Conservation (phyloP, 129 eudicot genomes). For the Smallanthus sonchifolius region DNA sequence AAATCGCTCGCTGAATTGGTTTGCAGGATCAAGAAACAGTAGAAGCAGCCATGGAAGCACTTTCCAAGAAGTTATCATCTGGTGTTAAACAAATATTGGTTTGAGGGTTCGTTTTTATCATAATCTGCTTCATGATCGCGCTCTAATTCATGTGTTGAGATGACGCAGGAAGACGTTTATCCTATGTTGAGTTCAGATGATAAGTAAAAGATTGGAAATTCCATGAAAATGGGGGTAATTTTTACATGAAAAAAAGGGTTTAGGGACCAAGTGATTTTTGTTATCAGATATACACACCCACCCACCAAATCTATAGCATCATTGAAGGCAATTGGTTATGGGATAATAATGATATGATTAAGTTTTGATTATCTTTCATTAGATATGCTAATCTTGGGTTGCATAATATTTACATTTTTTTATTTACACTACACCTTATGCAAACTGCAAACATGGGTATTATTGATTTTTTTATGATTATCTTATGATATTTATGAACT, state of each 20-base stretch:
- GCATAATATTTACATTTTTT: background rate
- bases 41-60: constrained; percentile 60
- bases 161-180: constrained; percentile 8
- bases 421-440: too few relatives aligned
- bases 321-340: constrained; percentile 18
- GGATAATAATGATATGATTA: too few relatives aligned
- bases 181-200: background rate
- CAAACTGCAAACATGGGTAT: too few relatives aligned
- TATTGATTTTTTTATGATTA: too few relatives aligned
- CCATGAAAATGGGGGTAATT: background rate
- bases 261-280: constrained; percentile 11
- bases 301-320: constrained; percentile 21
- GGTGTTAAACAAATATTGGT: constrained; percentile 11
- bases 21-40: constrained; percentile 69
- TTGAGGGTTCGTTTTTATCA: constrained; percentile 20
- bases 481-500: too few relatives aligned
- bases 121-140: background rate
- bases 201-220: background rate
- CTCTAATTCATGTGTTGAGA: constrained; percentile 1
- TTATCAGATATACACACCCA: constrained; percentile 22
- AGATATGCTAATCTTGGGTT: background rate
- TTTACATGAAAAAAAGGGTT: background rate
- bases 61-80: constrained; percentile 47
- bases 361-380: background rate
- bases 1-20: background rate